Evolutionary conservation across 176 grass and related monocot species (phyloP).

Genomic region (Secale cereale): DNA sequence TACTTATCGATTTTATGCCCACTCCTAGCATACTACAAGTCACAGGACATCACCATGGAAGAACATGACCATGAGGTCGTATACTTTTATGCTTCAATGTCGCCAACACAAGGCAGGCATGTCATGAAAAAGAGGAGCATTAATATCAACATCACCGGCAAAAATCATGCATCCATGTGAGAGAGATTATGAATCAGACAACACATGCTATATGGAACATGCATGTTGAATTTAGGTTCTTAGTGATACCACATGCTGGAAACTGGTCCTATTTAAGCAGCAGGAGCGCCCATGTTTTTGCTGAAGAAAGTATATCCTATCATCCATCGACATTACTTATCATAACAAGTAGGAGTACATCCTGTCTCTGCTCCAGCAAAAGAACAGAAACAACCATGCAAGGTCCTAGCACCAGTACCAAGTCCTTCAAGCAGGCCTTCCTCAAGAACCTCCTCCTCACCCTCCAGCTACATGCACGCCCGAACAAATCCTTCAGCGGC

Average conservation of each 20-base stretch:
- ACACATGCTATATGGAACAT: background rate
- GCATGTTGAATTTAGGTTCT: background rate
- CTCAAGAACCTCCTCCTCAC: constrained; percentile 47
- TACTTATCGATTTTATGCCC: no score
- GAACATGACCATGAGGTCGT: no score
- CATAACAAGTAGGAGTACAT: background rate
- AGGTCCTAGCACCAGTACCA: background rate
- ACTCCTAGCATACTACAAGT: no score
- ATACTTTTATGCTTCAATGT: no score
- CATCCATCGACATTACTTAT: background rate
- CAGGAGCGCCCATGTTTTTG: background rate
- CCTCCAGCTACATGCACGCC: constrained; percentile 21
- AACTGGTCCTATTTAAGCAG: background rate
- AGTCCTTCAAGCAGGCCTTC: constrained; percentile 38
- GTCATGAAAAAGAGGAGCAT: no score
- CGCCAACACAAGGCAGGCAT: no score
- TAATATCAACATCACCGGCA: no score
- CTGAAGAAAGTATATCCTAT: background rate
- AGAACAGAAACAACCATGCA: constrained; percentile 38
- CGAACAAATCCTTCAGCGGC: background rate
- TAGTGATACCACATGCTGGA: background rate
- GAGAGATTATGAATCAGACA: no score
- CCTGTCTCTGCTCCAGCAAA: background rate
- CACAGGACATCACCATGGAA: no score
- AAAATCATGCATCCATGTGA: no score